Evolutionary conservation across 2,329 filamentous ascomycete genomes (phyloP), one percentile per base, ranked within the genome.

Genomic region (Chaetoscypha palmicola): DNA sequence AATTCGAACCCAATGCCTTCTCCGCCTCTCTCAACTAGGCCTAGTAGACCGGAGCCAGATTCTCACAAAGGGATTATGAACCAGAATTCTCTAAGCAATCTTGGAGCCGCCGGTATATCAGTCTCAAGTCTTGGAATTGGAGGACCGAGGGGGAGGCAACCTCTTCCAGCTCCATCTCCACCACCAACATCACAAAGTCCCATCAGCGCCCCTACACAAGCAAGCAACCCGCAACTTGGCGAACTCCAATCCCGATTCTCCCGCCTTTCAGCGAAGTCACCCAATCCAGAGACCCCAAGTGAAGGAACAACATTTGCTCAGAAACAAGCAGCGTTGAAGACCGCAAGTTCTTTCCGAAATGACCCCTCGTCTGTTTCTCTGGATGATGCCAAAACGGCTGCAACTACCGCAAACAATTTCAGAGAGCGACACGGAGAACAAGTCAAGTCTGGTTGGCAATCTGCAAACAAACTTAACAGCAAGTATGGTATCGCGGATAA

Each of bases 61-160:
- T 43, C 60, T n/a, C 58, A 61, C 28, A 57, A 45, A 37, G 61
- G 56, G 20, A 54, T 61, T 38, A 49, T 64, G 22, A 62, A 62
- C 32, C 60, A 62, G 45, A 71, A 68, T 5, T 73, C 81, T 5
- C 56, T 77, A 28, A 69, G 67, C 31, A 71, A 79, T 42, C 64
- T 86, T 10, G 71, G 73, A 3, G 70, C 73, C 50, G 77, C 81
- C 16, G 82, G 81, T 10, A 67, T 86, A 4, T 78, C 75, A 3
- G 79, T 86, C 0, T 76, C 81, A n/a, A 77, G 72, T 0, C 69
- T 86, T 28, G 76, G 75, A 12, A 83, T 85, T 48, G 75, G 74
- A 2, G 59, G 55, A 46, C 49, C 57, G 42, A 49, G 55, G 19
- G 58, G 45, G 61, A 67, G 64, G 63, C 59, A 65, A 30, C 42